These are phyloP conservation scores for Panicum miliaceum DNA, from an alignment of 176 grass and related monocot genomes.

Conservation along the genomic window DNA sequence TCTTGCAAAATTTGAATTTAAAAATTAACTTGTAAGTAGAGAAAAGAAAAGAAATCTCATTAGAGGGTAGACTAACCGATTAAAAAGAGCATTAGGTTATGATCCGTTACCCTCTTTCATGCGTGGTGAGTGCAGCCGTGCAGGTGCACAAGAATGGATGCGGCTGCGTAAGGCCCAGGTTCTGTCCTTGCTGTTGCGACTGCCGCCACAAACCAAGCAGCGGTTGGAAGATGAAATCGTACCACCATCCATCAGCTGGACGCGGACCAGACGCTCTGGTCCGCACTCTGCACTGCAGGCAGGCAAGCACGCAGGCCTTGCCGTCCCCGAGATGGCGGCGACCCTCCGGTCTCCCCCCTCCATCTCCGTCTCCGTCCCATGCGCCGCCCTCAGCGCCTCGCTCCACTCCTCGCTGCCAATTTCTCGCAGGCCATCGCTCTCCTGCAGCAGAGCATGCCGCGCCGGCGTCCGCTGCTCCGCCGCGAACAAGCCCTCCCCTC, in stretches of 20 bases:
- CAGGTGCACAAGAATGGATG: not conserved
- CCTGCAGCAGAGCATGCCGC: constrained; percentile 34
- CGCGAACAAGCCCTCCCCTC: constrained; percentile 60
- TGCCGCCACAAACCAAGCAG: constrained; percentile 56
- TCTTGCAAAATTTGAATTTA: no score
- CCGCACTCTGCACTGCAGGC: constrained; percentile 25
- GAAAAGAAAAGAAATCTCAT: no score
- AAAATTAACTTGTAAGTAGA: no score
- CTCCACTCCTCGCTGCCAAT: not conserved
- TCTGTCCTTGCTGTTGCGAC: constrained; percentile 35
- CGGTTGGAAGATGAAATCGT: constrained; percentile 39
- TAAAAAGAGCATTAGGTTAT: no score
- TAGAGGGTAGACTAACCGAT: no score
- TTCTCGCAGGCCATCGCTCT: not conserved
- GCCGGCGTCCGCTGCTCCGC: constrained; percentile 53
- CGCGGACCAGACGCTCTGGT: not conserved
- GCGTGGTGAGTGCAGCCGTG: no score
- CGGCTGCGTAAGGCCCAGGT: not conserved
- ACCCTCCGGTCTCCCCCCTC: not conserved
- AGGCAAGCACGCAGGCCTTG: not conserved
- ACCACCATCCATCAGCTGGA: not conserved
- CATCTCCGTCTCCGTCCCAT: not conserved
- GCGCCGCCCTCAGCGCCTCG: not conserved
- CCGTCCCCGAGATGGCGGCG: constrained; percentile 30
- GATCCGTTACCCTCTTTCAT: no score